Evolutionary conservation across 176 grass and related monocot species (phyloP), one percentile per base, ranked within the genome.

Genomic region (Rhynchospora breviuscula): DNA sequence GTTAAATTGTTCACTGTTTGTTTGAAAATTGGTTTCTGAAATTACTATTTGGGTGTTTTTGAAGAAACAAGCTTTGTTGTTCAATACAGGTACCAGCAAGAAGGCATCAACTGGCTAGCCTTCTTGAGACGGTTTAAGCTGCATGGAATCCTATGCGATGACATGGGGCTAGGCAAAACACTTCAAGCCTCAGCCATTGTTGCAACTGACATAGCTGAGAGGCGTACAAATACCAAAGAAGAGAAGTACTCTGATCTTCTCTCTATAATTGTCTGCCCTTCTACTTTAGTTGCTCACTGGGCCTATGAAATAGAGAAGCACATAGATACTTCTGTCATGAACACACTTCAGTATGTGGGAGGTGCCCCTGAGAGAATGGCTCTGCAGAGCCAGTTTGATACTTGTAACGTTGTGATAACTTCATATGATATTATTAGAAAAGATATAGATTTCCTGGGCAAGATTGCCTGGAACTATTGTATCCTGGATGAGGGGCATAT

Each of bases 401-500:
- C 60, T 67, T 93, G 87, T 69, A 95, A 99, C 73, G 91, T 95
- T 70, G 88, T 99, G 71, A 90, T 95, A 85, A 99, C 96, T 86
- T 95, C 92, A 18, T 99, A 99, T 88, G 96, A 99, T 90, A 93
- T 95, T 88, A 88, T 99, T 91, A 91, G 96, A 40, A 99, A 99
- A 81, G 96, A 99, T 88, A 79, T 99, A 76, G 96, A 95, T 86
- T 90, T 89, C 85, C 89, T 99, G 72, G 86, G 84, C 51, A 91
- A 52, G 84, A 58, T 92, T 76, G 46, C 71, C 86, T 99, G 96
- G 96, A 99, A 95, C 83, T 95, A 95, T 74, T 99, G 93, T 86
- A 92, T 99, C 90, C 78, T 99, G 89, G 96, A 99, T 84, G 96
- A 99, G 88, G 96, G 96, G 23, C 96, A 99, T 86, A 99, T 99